Evolutionary conservation across 2,329 filamentous ascomycete species (phyloP).

Genomic region (Talaromyces sp.): DNA sequence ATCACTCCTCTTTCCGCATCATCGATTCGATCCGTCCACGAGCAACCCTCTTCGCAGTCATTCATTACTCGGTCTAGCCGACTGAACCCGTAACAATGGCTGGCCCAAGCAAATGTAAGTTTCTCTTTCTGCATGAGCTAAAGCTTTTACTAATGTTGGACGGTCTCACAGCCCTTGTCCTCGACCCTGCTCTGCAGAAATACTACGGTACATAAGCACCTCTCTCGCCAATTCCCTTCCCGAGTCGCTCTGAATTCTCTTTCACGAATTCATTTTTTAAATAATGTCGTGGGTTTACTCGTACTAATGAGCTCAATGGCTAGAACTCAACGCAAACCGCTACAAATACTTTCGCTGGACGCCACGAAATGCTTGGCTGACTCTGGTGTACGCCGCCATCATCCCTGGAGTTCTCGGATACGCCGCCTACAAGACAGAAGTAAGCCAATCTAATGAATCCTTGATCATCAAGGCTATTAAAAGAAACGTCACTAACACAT

Average conservation of each 20-base stretch:
- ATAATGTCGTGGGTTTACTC: not conserved
- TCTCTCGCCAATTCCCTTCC: not conserved
- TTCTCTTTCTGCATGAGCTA: not conserved
- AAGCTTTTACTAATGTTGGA: slow-evolving; percentile 32
- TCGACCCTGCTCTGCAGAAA: slow-evolving; percentile 43
- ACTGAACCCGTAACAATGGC: slow-evolving; percentile 34
- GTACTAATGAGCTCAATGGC: not conserved
- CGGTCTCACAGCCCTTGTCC: slow-evolving; percentile 41
- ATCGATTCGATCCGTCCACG: not conserved
- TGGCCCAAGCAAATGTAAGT: slow-evolving; percentile 45
- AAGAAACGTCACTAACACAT: slow-evolving; percentile 13
- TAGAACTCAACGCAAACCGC: slow-evolving; percentile 78
- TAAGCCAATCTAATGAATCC: slow-evolving; percentile 48
- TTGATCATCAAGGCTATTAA: not conserved
- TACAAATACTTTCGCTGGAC: slow-evolving; percentile 97
- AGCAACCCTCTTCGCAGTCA: not conserved
- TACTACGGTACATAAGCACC: slow-evolving; percentile 41
- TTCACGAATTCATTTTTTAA: not conserved
- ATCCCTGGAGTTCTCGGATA: slow-evolving; percentile 67
- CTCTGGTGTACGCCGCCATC: slow-evolving; percentile 67
- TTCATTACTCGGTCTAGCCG: not conserved
- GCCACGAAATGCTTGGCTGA: slow-evolving; percentile 70
- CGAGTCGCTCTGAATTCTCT: not conserved
- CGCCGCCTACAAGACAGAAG: slow-evolving; percentile 74
- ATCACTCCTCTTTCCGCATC: not conserved